Conservation (phyloP, 306 rosid genomes). For the Sophora flavescens region DNA sequence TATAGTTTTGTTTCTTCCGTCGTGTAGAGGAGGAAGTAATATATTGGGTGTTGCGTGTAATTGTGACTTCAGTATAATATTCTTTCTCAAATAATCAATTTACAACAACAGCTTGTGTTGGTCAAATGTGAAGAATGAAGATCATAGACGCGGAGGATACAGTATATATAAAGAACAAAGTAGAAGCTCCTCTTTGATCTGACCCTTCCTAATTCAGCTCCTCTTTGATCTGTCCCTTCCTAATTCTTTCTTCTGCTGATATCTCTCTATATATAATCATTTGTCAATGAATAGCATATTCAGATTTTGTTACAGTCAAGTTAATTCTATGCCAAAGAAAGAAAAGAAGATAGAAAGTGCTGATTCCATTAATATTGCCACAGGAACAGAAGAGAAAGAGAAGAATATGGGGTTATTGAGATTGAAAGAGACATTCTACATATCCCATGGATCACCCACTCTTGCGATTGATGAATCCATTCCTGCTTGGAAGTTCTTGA, state of each 20-base stretch:
- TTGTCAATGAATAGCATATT: conserved; percentile 1
- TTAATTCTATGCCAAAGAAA: conserved; percentile 1
- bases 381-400: neutral
- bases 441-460: conserved; percentile 66
- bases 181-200: neutral
- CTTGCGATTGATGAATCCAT: conserved; percentile 58
- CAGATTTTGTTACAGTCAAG: conserved; percentile 18
- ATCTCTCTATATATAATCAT: too few relatives aligned
- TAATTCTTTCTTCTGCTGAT: neutral
- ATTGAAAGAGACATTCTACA: conserved; percentile 54
- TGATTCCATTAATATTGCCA: neutral
- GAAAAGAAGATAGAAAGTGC: conserved; percentile 26
- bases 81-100: too few relatives aligned
- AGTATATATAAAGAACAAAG: neutral
- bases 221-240: neutral
- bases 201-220: neutral
- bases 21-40: too few relatives aligned
- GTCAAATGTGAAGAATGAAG: conserved; percentile 28
- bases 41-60: too few relatives aligned
- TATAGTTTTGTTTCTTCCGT: too few relatives aligned
- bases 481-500: conserved; percentile 62
- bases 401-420: conserved; percentile 19
- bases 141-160: neutral
- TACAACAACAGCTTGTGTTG: neutral
- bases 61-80: too few relatives aligned